Percentiles rank a stretch among this genome's conserved stretches.
Evolutionary conservation across 2,329 filamentous ascomycete genomes (phyloP).

Genomic region (Lasiodiplodia hormozganensis): DNA sequence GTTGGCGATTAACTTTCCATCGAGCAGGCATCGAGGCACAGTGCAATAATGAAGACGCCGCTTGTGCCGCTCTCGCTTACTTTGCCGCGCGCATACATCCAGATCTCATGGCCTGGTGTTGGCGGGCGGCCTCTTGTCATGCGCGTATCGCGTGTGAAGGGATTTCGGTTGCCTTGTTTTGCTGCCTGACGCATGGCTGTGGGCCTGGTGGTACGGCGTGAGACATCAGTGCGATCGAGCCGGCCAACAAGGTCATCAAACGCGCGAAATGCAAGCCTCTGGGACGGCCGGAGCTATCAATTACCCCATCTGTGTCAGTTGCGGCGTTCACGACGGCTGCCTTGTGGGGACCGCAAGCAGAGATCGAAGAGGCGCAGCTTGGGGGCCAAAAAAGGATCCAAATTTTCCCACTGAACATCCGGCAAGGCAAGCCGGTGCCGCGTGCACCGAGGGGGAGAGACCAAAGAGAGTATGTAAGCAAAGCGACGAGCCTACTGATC

Average conservation of each 20-base stretch:
- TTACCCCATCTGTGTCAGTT: slow-evolving; percentile 9
- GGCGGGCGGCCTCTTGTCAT: slow-evolving; percentile 9
- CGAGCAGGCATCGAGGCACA: neutral
- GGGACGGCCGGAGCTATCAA: neutral
- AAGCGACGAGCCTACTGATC: slow-evolving; percentile 16
- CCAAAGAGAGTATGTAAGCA: neutral
- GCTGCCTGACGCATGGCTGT: slow-evolving; percentile 11
- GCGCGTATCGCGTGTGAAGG: neutral
- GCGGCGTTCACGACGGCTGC: neutral
- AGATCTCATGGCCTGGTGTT: neutral
- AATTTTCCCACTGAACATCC: neutral
- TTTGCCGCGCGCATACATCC: slow-evolving; percentile 9
- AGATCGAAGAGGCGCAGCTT: slow-evolving; percentile 3
- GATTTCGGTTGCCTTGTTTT: slow-evolving; percentile 12
- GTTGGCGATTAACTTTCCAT: neutral
- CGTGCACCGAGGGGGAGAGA: neutral
- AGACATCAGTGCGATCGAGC: neutral
- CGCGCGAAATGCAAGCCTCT: neutral
- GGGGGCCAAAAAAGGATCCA: neutral
- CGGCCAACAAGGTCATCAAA: slow-evolving; percentile 5
- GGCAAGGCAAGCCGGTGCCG: neutral
- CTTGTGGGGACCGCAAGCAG: neutral
- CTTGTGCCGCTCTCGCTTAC: slow-evolving; percentile 10
- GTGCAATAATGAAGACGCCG: neutral
- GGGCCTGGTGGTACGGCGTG: slow-evolving; percentile 2